Evolutionary conservation across 1,139 yeast species (phyloP).

Genomic region (Candida frijolesensis): DNA sequence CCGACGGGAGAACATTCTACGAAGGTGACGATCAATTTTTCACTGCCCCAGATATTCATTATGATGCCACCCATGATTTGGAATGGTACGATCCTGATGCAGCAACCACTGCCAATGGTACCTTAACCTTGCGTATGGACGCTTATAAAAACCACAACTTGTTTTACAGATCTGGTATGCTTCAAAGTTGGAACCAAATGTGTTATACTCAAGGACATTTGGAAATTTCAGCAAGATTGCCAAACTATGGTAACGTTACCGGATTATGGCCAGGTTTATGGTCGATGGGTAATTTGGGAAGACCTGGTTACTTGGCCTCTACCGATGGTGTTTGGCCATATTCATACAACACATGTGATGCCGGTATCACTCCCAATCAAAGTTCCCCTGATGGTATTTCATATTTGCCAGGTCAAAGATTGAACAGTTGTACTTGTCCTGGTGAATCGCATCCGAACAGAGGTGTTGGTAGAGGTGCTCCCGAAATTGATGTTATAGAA

Average conservation of each 20-base stretch:
- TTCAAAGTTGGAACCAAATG: conserved; percentile 81
- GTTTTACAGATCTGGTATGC: conserved; percentile 81
- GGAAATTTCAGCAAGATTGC: conserved; percentile 70
- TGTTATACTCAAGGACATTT: conserved; percentile 78
- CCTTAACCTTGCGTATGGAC: conserved; percentile 67
- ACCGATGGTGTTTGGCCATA: conserved; percentile 93
- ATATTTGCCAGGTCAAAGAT: conserved; percentile 74
- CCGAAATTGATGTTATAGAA: conserved; percentile 85
- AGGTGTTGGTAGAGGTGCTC: conserved; percentile 86
- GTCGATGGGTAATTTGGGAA: conserved; percentile 84
- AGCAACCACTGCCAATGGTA: conserved; percentile 65
- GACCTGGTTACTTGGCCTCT: conserved; percentile 79
- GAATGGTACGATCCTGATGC: conserved; percentile 94
- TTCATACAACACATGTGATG: conserved; percentile 80
- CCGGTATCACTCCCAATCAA: conserved; percentile 87
- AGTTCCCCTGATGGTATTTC: conserved; percentile 81
- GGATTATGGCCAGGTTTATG: conserved; percentile 94
- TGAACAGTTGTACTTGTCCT: conserved; percentile 69
- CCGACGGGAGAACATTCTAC: conserved; percentile 81
- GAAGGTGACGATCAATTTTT: conserved; percentile 85
- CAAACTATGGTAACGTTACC: conserved; percentile 68
- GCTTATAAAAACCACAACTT: conserved; percentile 72
- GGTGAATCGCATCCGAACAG: conserved; percentile 80
- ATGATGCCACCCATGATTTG: conserved; percentile 78
- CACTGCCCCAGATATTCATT: conserved; percentile 73